These are phyloP conservation scores for Viridothelium virens DNA, from an alignment of 495 filamentous ascomycete species.

Conservation along the genomic window DNA sequence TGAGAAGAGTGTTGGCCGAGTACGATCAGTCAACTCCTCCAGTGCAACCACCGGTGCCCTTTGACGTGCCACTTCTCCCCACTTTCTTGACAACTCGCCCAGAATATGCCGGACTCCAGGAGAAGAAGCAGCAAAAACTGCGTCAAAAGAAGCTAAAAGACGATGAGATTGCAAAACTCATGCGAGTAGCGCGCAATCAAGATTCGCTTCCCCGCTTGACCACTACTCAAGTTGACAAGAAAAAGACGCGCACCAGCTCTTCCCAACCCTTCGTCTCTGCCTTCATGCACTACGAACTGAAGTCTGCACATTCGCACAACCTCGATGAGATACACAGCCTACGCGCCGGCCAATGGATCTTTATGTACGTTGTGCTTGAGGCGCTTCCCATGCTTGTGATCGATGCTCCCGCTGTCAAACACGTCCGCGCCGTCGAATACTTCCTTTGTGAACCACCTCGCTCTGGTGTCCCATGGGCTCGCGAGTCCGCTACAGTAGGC, in stretches of 20 bases:
- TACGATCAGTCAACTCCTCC: constrained; percentile 83
- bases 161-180: constrained; percentile 63
- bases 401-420: constrained; percentile 73
- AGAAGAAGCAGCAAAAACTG: constrained; percentile 62
- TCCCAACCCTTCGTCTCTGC: constrained; percentile 63
- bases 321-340: constrained; percentile 67
- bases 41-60: constrained; percentile 84
- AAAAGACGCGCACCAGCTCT: background rate
- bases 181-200: constrained; percentile 68
- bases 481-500: constrained; percentile 45
- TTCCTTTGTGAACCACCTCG: constrained; percentile 90
- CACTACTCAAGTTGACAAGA: constrained; percentile 9
- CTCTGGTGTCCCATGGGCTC: constrained; percentile 76
- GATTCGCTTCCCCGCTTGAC: constrained; percentile 46
- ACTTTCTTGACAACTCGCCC: constrained; percentile 54
- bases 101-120: constrained; percentile 52
- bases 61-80: constrained; percentile 76
- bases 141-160: constrained; percentile 62
- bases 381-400: constrained; percentile 82
- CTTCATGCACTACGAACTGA: constrained; percentile 77
- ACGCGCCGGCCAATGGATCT: constrained; percentile 84
- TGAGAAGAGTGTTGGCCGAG: constrained; percentile 72
- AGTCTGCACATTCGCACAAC: constrained; percentile 61
- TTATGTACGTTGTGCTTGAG: constrained; percentile 86
- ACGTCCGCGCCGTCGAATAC: constrained; percentile 79